Evolutionary conservation across 345 rosid genomes (phyloP).

Genomic region (Acer yangbiense): DNA sequence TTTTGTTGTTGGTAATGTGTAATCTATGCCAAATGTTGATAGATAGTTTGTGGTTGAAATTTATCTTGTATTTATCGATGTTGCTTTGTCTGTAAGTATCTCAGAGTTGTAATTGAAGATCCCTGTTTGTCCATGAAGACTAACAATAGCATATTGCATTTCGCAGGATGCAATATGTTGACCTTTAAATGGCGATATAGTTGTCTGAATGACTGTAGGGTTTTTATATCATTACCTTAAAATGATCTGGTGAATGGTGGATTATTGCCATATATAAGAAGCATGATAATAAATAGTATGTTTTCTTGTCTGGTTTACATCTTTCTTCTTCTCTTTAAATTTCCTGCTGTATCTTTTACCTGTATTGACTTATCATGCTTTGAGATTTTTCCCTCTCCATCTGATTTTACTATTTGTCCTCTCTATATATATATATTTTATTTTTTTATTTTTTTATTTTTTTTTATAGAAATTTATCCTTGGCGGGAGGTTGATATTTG

Average conservation of each 20-base stretch:
- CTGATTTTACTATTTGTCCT: slow-evolving; percentile 15
- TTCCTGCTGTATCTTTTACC: not conserved
- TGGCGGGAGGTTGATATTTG: slow-evolving; percentile 94
- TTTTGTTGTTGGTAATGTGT: not conserved
- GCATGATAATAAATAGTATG: not conserved
- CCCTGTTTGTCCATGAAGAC: not conserved
- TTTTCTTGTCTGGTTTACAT: not conserved
- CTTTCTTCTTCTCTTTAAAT: not conserved
- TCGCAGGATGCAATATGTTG: not conserved
- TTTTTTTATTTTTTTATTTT: slow-evolving; percentile 24
- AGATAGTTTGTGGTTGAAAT: not conserved
- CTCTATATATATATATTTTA: no score
- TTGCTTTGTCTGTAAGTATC: not conserved
- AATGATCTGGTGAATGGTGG: not conserved
- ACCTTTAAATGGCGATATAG: not conserved
- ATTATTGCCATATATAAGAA: not conserved
- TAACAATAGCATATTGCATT: not conserved
- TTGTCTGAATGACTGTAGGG: not conserved
- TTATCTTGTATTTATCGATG: not conserved
- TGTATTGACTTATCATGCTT: not conserved
- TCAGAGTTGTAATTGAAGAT: slow-evolving; percentile 6
- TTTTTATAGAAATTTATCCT: slow-evolving; percentile 74
- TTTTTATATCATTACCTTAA: not conserved
- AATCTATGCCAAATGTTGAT: not conserved
- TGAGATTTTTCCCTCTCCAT: slow-evolving; percentile 2